Base-by-base conservation (phyloP, 805 yeast species). In the Hyphopichia homilentoma region DNA sequence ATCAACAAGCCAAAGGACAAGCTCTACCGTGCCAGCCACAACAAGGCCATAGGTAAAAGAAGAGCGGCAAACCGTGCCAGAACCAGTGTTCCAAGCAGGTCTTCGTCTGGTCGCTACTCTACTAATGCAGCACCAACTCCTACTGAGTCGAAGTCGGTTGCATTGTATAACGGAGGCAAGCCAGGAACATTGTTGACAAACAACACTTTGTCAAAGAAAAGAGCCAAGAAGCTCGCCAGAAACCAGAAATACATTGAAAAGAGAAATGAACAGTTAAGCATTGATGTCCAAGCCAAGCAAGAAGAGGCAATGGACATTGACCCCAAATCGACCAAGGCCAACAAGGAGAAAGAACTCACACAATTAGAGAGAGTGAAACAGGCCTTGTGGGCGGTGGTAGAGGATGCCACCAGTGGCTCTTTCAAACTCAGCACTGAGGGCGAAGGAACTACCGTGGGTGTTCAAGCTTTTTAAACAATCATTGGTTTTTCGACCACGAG, bases 381-480 rank as follows among this genome's bases (percentile, higher is more conserved):
- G 27, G 83, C 86, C 5, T 68, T 84, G 21, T 82, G 89, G 86
- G 66, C 75, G 2, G 81, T 78, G n/a, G 69, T 82, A 24, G 84
- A 77, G 34, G 84, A 79, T 50, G 61, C 66, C 19, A 65, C 75
- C 4, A 56, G 70, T 23, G 65, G 65, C 21, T 68, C 70, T 13
- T 59, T 76, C 38, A 59, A 65, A 20, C 54, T 69, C 28, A 56
- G 64, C 17, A 48, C 59, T 7, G 57, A 68, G 16, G 84, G 86
- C 23, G 77, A 79, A 51, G 96, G 96, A 36, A 88, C 96, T 21
- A 82, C 94, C 8, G 60, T 88, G 43, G 96, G 96, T 25, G 78
- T 81, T 19, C 88, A 87, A 32, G 57, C 70, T 41, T 55, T 79
- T 68, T 64, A 71, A 48, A 35, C 27, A 31, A 29, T n/a, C n/a